Conservation (phyloP, 2,329 filamentous ascomycete genomes). For the Colletotrichum karsti region DNA sequence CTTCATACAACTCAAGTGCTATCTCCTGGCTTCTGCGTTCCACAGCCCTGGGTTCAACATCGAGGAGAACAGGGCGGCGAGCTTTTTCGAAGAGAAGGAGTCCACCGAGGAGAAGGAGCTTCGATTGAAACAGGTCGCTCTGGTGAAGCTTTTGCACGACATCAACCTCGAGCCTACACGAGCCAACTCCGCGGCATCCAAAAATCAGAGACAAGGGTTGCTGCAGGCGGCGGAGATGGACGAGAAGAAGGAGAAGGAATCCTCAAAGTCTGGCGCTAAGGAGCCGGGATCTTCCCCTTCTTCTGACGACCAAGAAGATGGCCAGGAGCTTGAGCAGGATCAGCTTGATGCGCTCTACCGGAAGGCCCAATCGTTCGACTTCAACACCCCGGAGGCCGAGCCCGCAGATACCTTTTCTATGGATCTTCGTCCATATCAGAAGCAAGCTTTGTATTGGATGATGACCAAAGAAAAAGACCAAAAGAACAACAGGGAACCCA, state of each 20-base stretch:
- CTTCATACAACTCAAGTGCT: conserved; percentile 88
- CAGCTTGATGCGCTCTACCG: conserved; percentile 94
- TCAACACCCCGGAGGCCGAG: conserved; percentile 86
- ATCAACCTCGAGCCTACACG: conserved; percentile 82
- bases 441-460: conserved; percentile 97
- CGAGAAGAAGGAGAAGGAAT: conserved; percentile 75
- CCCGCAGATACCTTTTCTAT: conserved; percentile 85
- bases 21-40: conserved; percentile 78
- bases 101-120: conserved; percentile 85
- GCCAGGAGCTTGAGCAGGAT: conserved; percentile 91
- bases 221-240: conserved; percentile 88
- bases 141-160: conserved; percentile 90
- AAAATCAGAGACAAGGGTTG: conserved; percentile 83
- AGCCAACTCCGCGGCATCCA: conserved; percentile 77
- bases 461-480: conserved; percentile 88
- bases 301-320: conserved; percentile 82
- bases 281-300: conserved; percentile 58
- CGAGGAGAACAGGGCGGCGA: conserved; percentile 74
- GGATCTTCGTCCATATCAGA: conserved; percentile 90
- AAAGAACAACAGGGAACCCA: conserved; percentile 74
- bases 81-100: conserved; percentile 86
- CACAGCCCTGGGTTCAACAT: conserved; percentile 68
- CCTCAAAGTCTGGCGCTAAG: conserved; percentile 41
- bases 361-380: conserved; percentile 97
- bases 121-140: conserved; percentile 82